Base-by-base conservation (phyloP, 192 early-diverging fungal genomes). In the Allomyces javanicus region DNA sequence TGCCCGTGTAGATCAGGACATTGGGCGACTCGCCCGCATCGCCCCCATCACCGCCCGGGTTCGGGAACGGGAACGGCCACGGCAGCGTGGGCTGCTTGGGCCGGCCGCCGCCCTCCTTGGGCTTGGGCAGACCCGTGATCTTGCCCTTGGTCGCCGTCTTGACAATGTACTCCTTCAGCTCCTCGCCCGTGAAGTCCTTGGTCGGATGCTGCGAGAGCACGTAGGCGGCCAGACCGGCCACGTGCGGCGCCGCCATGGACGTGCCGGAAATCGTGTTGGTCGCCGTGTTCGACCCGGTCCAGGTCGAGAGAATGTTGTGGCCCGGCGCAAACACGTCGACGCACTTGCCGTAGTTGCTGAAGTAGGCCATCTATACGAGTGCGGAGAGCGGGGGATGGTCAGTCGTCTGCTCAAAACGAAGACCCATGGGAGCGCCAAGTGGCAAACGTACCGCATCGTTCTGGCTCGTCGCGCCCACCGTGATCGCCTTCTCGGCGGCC, bases 291-390 rank as follows among this genome's bases (percentile, higher is more conserved):
- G 63, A 24, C 19, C 69, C 69, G 55, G 65, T 11, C 64, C 44
- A 71, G 68, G 33, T 40, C 70, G 72, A 78, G 33, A 76, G 61
- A 44, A 88, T 81, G 27, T 71, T 69, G 3, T 73, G 72, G 61
- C 85, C 85, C 9, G 85, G 85, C 45, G 75, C 86, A 63, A 82
- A 83, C 24, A 87, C 73, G 62, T 75, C 70, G 44, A 87, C 80
- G 63, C 85, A 87, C 63, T 67, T 55, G 27, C 86, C 85, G 22
- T 66, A 67, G 43, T 81, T 73, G 64, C 72, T 74, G 70, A 80
- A 86, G 21, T 45, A 27, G 40, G 84, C 78, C 10, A 77, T 24
- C 33, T 40, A 40, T 4, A 26, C 1, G 4, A 0, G 33, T 40
- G 33, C 2, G 33, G 3, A 7, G 5, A 9, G 33, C 7, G 33